Conservation (phyloP, 306 rosid genomes). For the Castanea sativa region DNA sequence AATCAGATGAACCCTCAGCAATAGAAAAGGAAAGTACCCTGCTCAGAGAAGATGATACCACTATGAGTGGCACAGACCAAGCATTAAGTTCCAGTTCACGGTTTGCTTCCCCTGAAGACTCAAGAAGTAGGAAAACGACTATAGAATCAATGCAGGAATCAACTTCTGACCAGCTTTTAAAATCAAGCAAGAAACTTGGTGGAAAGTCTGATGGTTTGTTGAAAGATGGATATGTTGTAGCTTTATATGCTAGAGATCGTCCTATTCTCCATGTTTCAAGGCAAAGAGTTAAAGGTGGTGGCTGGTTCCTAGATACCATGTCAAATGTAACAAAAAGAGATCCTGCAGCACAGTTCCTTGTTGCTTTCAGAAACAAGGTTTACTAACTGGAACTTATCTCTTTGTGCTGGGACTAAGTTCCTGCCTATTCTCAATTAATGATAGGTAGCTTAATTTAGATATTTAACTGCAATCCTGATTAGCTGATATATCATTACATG, state of each 20-base stretch:
- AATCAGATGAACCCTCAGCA: slow-evolving; percentile 53
- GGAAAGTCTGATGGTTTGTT: slow-evolving; percentile 74
- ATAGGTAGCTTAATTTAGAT: slow-evolving; percentile 7
- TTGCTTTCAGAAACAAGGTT: slow-evolving; percentile 87
- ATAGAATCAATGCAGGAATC: slow-evolving; percentile 70
- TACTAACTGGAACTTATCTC: slow-evolving; percentile 19
- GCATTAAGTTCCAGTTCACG: slow-evolving; percentile 80
- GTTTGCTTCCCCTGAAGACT: slow-evolving; percentile 70
- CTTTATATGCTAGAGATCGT: slow-evolving; percentile 71
- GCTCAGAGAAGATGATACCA: slow-evolving; percentile 73
- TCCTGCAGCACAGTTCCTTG: slow-evolving; percentile 93
- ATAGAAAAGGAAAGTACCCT: slow-evolving; percentile 72
- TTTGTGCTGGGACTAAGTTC: slow-evolving; percentile 2
- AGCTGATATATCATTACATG: slow-evolving; percentile 28
- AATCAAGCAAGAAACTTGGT: slow-evolving; percentile 52
- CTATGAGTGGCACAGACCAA: slow-evolving; percentile 95
- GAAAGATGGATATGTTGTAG: slow-evolving; percentile 83
- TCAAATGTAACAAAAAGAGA: slow-evolving; percentile 88
- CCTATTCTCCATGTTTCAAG: slow-evolving; percentile 76
- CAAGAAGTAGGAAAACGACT: slow-evolving; percentile 79
- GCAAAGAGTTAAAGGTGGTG: slow-evolving; percentile 93
- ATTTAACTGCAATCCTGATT: slow-evolving; percentile 21
- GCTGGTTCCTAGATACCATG: slow-evolving; percentile 85
- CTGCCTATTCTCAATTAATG: slow-evolving; percentile 15
- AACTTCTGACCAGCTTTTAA: slow-evolving; percentile 46